Percentiles rank a stretch among this genome's conserved stretches.
These are phyloP conservation scores for Heliamphora pulchella DNA, from an alignment of 179 eudicot genomes.

Conservation along the genomic window DNA sequence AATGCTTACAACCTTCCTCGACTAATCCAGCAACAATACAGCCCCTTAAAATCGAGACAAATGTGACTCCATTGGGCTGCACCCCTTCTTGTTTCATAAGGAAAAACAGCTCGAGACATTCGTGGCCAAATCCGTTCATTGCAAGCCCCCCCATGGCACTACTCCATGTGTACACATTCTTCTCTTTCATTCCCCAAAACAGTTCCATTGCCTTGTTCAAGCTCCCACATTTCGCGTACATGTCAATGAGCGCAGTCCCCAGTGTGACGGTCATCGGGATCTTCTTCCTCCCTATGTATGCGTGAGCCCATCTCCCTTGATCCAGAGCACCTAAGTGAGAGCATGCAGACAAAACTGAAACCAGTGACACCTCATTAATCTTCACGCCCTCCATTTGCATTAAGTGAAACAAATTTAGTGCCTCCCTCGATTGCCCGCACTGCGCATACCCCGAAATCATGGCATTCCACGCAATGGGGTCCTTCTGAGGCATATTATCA, in stretches of 20 bases:
- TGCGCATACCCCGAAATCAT: conserved; percentile 10
- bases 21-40: conserved; percentile 21
- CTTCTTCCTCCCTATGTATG: conserved; percentile 15
- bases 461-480: conserved; percentile 10
- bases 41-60: conserved; percentile 21
- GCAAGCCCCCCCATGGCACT: conserved; percentile 27
- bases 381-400: conserved; percentile 18
- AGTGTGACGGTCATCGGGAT: conserved; percentile 14
- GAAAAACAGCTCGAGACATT: conserved; percentile 22
- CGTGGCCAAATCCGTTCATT: conserved; percentile 22
- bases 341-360: conserved; percentile 24
- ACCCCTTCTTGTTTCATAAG: conserved; percentile 22
- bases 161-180: conserved; percentile 29
- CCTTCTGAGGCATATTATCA: conserved; percentile 14
- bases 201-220: conserved; percentile 22
- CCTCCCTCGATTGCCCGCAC: conserved; percentile 14
- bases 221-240: conserved; percentile 18
- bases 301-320: conserved; percentile 22
- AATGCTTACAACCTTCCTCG: conserved; percentile 21
- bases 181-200: conserved; percentile 25
- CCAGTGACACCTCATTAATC: conserved; percentile 21
- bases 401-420: conserved; percentile 8
- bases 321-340: conserved; percentile 22
- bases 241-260: conserved; percentile 15
- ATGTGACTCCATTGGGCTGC: conserved; percentile 24